A percentile compares a stretch with the other conserved stretches of the same genome.
phyloP scores from a whole-genome alignment of 1,284 basidiomycete genomes.

The Sporisorium exsertum region DNA sequence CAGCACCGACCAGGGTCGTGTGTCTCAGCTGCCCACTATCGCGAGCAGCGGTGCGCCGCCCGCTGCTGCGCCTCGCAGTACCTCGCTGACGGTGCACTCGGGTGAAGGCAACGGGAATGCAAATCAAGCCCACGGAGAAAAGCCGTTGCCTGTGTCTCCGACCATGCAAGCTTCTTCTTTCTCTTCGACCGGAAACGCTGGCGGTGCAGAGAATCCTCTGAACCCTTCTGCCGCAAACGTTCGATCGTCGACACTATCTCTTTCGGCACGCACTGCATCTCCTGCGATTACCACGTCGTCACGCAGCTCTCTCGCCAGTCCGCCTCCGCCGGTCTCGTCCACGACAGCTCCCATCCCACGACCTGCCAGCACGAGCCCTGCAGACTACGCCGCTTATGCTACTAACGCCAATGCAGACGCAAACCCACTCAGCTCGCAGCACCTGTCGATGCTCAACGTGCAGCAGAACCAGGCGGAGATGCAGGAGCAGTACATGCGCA shows the following conservation, averaged over 20 bases:
- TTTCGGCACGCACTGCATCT: conserved; percentile 19
- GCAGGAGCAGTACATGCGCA: conserved; percentile 52
- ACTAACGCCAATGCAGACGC: neutral
- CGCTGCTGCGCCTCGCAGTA: conserved; percentile 2
- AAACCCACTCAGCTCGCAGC: conserved; percentile 26
- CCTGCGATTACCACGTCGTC: conserved; percentile 33
- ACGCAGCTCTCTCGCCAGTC: conserved; percentile 35
- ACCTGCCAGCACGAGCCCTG: conserved; percentile 21
- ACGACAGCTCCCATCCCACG: conserved; percentile 20
- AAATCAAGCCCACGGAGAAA: neutral
- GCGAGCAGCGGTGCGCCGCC: conserved; percentile 14
- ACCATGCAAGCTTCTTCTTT: conserved; percentile 14
- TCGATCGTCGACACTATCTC: conserved; percentile 15
- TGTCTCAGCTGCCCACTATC: conserved; percentile 28
- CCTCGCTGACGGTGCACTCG: conserved; percentile 26
- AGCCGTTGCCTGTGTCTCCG: conserved; percentile 12
- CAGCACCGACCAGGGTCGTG: conserved; percentile 34
- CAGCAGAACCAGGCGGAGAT: conserved; percentile 43
- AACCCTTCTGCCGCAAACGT: neutral
- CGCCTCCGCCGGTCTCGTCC: neutral
- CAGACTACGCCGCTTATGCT: neutral
- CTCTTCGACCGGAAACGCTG: conserved; percentile 7
- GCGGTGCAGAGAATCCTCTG: neutral
- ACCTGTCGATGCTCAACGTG: conserved; percentile 35
- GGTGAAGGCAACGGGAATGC: neutral